Evolutionary conservation across 2,329 filamentous ascomycete species (phyloP), one percentile per base, ranked within the genome.

Genomic region (Verticillium albo-atrum): DNA sequence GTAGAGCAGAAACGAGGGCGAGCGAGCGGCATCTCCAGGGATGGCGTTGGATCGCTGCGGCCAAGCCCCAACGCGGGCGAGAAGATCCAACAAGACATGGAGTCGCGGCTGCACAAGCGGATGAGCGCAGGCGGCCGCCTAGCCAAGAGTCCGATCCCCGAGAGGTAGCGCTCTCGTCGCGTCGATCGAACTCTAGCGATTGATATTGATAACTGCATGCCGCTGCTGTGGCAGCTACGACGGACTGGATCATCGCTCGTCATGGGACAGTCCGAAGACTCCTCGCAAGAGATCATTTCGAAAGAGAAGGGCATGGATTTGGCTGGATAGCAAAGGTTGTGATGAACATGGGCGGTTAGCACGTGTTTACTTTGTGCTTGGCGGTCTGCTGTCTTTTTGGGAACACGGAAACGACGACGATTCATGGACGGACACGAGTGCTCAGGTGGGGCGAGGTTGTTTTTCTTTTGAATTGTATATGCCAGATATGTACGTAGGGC

Each of bases 121-220:
- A 87, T 91, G 63, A 92, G 90, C 70, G 90, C 88, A 27, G 90
- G 90, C 54, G 90, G 90, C 54, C 82, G 89, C 65, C 80, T 94
- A 70, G 86, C 86, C 62, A 86, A 82, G 74, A 82, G 82, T 67
- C 82, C 84, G 67, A 87, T 87, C 71, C 83, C 83, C 67, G 84
- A 87, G 74, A 81, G 78, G 71, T 84, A 84, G 81, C 77, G 77
- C 70, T 70, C 73, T 62, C 54, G 61, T 57, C 61, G 63, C 61
- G 58, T 65, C 61, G 66, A 65, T 37, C 62, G 57, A 27, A 56
- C 58, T 6, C 30, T 51, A 25, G 27, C 56, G 7, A 17, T 58
- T 26, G 58, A 59, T 25, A 17, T 58, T 26, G 58, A 59, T 25
- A 42, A 60, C 32, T 64, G 61, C 57, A 42, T 61, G 47, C 54